These are phyloP conservation scores for Microsporum ferrugineum DNA, from an alignment of 2,329 filamentous ascomycete species.

Conservation along the genomic window DNA sequence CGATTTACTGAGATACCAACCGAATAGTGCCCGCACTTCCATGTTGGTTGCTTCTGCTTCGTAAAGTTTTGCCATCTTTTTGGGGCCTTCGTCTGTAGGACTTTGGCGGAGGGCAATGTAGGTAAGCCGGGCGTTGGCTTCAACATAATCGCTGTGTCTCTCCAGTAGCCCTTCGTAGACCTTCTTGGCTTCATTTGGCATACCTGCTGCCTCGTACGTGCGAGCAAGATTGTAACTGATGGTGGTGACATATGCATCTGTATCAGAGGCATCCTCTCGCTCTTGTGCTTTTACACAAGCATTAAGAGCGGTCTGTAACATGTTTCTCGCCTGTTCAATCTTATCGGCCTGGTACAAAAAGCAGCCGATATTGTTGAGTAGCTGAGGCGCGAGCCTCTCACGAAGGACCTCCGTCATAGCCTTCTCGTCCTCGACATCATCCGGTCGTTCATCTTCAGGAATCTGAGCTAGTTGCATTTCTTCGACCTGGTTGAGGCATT, in stretches of 20 bases:
- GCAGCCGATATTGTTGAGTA: constrained; percentile 95
- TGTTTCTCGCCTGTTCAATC: constrained; percentile 63
- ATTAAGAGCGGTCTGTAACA: constrained; percentile 85
- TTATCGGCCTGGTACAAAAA: constrained; percentile 87
- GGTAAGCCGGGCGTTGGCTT: constrained; percentile 76
- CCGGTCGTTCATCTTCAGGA: constrained; percentile 55
- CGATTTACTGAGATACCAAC: constrained; percentile 86
- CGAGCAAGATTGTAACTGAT: constrained; percentile 94
- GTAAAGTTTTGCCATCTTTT: constrained; percentile 74
- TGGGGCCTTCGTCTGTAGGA: constrained; percentile 74
- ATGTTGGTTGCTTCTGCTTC: constrained; percentile 73
- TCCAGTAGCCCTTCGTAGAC: constrained; percentile 78
- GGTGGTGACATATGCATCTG: constrained; percentile 82
- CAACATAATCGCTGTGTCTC: constrained; percentile 82
- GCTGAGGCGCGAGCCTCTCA: constrained; percentile 71
- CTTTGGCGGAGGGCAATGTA: constrained; percentile 77
- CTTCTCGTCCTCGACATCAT: constrained; percentile 49
- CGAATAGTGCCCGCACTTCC: constrained; percentile 84
- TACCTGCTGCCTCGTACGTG: constrained; percentile 76
- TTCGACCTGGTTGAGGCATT: constrained; percentile 85
- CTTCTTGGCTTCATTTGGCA: constrained; percentile 70
- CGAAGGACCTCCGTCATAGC: constrained; percentile 50
- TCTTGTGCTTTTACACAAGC: constrained; percentile 74
- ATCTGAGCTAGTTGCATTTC: constrained; percentile 76
- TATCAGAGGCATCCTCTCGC: constrained; percentile 64